Evolutionary conservation across 495 filamentous ascomycete genomes (phyloP).

Genomic region (Parmelia sp.): DNA sequence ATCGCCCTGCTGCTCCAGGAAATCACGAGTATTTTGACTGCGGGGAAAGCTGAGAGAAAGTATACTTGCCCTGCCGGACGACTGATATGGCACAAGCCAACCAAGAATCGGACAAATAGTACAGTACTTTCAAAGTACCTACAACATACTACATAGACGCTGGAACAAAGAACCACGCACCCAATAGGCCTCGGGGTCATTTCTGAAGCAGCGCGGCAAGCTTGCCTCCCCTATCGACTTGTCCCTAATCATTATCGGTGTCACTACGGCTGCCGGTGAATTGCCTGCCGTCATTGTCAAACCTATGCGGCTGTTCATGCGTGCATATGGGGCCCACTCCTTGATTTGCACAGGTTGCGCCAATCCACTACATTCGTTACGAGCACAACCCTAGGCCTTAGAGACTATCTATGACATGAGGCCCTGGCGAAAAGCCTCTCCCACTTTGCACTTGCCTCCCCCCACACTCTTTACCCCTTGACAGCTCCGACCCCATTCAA

Average conservation of each 20-base stretch:
- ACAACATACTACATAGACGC: neutral
- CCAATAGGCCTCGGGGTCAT: neutral
- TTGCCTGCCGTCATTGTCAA: neutral
- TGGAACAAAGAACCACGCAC: neutral
- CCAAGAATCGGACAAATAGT: neutral
- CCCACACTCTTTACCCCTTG: neutral
- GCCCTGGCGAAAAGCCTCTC: neutral
- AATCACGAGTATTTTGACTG: neutral
- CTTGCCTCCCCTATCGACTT: neutral
- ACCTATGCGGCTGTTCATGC: neutral
- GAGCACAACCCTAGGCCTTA: neutral
- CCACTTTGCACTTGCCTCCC: neutral
- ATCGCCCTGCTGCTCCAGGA: neutral
- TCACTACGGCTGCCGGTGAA: neutral
- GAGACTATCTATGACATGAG: neutral
- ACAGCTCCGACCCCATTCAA: neutral
- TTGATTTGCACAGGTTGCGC: neutral
- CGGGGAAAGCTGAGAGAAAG: neutral
- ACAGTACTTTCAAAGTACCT: neutral
- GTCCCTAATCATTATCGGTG: neutral
- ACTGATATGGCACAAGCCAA: neutral
- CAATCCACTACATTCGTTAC: neutral
- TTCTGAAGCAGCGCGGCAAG: neutral
- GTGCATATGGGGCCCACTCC: constrained; percentile 1
- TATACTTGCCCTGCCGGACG: neutral